These are phyloP conservation scores for Aspergillus sclerotiicarbonarius DNA, from an alignment of 495 filamentous ascomycete genomes.

Conservation along the genomic window DNA sequence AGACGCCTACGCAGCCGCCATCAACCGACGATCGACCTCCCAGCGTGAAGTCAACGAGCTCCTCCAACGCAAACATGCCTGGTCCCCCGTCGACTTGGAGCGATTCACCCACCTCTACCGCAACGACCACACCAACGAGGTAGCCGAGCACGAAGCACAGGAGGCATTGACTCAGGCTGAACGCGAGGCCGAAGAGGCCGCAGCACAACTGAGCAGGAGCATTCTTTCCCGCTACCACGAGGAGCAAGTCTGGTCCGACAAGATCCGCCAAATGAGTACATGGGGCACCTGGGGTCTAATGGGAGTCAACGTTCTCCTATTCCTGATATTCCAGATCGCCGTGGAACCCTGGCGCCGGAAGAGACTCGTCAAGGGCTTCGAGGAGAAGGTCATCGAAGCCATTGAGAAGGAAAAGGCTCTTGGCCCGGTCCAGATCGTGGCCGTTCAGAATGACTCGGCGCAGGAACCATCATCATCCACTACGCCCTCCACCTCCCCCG, in stretches of 20 bases:
- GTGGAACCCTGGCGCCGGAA: constrained; percentile 89
- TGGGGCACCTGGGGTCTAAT: constrained; percentile 99
- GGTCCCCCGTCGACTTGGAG: constrained; percentile 84
- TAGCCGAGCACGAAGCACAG: constrained; percentile 73
- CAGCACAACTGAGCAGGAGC: constrained; percentile 66
- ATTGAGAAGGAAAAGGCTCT: constrained; percentile 68
- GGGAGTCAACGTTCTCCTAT: constrained; percentile 90
- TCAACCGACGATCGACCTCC: constrained; percentile 73
- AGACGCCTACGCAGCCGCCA: constrained; percentile 71
- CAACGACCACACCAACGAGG: constrained; percentile 89
- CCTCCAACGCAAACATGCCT: constrained; percentile 88
- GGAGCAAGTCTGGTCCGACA: constrained; percentile 98
- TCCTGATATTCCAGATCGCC: constrained; percentile 85
- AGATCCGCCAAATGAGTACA: constrained; percentile 91
- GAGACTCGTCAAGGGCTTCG: constrained; percentile 73
- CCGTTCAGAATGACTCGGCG: background rate
- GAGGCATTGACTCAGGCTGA: constrained; percentile 71
- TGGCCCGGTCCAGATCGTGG: constrained; percentile 18
- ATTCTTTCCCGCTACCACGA: constrained; percentile 94
- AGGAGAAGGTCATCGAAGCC: constrained; percentile 75
- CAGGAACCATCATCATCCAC: constrained; percentile 10
- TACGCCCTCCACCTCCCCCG: background rate
- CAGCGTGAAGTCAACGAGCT: constrained; percentile 95
- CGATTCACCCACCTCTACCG: constrained; percentile 92
- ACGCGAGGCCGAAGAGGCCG: constrained; percentile 70